These are phyloP conservation scores for Lachancea sp. DNA, from an alignment of 805 yeast species.

Conservation along the genomic window DNA sequence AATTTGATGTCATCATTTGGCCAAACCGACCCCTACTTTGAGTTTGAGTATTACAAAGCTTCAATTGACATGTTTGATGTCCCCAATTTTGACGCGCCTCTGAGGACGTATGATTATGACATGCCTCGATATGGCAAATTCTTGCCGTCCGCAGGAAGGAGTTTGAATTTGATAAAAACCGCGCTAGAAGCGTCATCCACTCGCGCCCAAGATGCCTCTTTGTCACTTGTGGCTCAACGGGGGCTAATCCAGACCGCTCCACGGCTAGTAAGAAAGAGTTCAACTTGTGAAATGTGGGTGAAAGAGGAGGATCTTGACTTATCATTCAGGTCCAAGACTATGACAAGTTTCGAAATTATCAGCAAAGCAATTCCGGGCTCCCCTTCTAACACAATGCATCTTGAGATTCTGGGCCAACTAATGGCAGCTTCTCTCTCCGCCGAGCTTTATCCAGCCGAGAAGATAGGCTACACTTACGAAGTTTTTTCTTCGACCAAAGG, in stretches of 20 bases:
- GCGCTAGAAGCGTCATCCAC: constrained; percentile 22
- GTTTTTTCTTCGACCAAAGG: constrained; percentile 50
- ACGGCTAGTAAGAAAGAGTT: constrained; percentile 30
- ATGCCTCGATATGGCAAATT: constrained; percentile 25
- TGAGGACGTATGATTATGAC: neutral
- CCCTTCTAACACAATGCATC: constrained; percentile 38
- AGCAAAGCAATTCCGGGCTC: constrained; percentile 28
- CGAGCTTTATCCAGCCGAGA: constrained; percentile 46
- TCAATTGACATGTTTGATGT: constrained; percentile 9
- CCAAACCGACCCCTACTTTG: constrained; percentile 37
- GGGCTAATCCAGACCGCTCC: constrained; percentile 31
- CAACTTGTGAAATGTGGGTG: constrained; percentile 46
- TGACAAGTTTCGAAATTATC: constrained; percentile 43
- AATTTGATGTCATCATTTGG: neutral
- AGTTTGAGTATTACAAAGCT: constrained; percentile 35
- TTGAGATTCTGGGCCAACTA: constrained; percentile 49
- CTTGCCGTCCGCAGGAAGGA: constrained; percentile 31
- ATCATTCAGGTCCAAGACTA: constrained; percentile 29
- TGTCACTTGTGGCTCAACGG: constrained; percentile 32
- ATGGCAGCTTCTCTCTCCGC: constrained; percentile 37
- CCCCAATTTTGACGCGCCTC: neutral
- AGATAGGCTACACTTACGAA: constrained; percentile 53
- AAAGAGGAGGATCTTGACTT: constrained; percentile 32
- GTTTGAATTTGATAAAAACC: constrained; percentile 24
- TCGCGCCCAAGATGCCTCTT: constrained; percentile 27